phyloP scores from a whole-genome alignment of 2,329 filamentous ascomycete genomes.

The Boeremia lycopersici region DNA sequence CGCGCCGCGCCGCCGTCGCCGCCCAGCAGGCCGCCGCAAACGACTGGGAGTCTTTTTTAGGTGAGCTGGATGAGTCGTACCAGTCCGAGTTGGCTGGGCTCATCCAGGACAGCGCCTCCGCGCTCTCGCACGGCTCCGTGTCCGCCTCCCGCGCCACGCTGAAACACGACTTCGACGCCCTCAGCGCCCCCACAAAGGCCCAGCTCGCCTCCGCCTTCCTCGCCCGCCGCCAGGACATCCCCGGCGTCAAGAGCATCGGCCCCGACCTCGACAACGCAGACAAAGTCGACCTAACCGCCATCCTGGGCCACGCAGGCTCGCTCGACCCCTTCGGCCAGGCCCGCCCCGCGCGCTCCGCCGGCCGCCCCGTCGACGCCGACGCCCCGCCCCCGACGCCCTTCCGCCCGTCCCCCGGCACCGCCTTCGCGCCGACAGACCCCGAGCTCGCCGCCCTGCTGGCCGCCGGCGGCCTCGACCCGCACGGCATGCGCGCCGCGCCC shows the following conservation, averaged over 20 bases:
- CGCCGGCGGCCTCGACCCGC: conserved; percentile 8
- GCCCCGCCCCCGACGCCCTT: too few species aligned
- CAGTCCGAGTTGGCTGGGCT: conserved; percentile 4
- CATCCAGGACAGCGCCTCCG: conserved; percentile 3
- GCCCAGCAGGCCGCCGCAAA: conserved; percentile 7
- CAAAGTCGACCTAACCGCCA: neutral
- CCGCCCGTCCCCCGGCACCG: too few species aligned
- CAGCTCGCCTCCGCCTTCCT: neutral
- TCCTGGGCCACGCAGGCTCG: neutral
- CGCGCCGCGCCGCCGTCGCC: neutral
- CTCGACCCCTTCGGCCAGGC: conserved; percentile 1
- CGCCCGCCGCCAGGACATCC: conserved; percentile 1
- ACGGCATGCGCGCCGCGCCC: neutral
- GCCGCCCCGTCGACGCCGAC: neutral
- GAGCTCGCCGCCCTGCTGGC: neutral
- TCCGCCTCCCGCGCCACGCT: neutral
- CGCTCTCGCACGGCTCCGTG: too few species aligned
- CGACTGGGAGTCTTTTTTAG: conserved; percentile 12
- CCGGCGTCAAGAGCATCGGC: conserved; percentile 3
- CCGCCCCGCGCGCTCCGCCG: neutral
- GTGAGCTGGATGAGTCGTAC: conserved; percentile 10
- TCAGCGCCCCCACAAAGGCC: neutral
- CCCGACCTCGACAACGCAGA: conserved; percentile 7
- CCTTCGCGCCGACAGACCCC: neutral
- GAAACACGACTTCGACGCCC: neutral